Percentiles rank a stretch among this genome's conserved stretches.
phyloP scores from a whole-genome alignment of 1,284 basidiomycete species.

The Inonotus obliquus region DNA sequence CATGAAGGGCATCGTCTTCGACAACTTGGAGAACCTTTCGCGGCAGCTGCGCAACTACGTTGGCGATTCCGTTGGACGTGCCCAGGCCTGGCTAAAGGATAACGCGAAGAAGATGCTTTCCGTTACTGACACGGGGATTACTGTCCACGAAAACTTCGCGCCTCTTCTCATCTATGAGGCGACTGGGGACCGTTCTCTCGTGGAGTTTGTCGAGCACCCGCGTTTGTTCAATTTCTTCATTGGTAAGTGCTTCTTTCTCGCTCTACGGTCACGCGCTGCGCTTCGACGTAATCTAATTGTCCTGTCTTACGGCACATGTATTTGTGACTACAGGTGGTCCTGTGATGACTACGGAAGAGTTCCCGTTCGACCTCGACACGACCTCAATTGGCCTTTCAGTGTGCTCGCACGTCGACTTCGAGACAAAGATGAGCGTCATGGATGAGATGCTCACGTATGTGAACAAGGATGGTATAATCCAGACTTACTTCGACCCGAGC shows the following conservation, averaged over 20 bases:
- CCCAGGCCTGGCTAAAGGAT: slow-evolving; percentile 33
- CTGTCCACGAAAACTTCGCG: slow-evolving; percentile 49
- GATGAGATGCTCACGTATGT: slow-evolving; percentile 49
- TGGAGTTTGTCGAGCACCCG: slow-evolving; percentile 38
- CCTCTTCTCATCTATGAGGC: slow-evolving; percentile 55
- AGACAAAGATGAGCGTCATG: slow-evolving; percentile 40
- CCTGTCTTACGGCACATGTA: background rate
- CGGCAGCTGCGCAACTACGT: slow-evolving; percentile 43
- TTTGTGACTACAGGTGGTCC: background rate
- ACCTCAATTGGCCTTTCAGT: slow-evolving; percentile 46
- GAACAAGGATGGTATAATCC: slow-evolving; percentile 46
- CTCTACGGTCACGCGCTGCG: background rate
- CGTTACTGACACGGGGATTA: slow-evolving; percentile 37
- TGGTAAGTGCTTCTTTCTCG: slow-evolving; percentile 26
- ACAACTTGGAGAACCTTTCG: slow-evolving; percentile 37
- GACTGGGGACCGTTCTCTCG: slow-evolving; percentile 43
- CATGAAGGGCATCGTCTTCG: slow-evolving; percentile 49
- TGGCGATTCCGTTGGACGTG: slow-evolving; percentile 42
- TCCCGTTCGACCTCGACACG: slow-evolving; percentile 48
- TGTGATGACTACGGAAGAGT: slow-evolving; percentile 37
- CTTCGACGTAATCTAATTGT: slow-evolving; percentile 2
- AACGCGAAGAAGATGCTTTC: slow-evolving; percentile 42
- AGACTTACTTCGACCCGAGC: slow-evolving; percentile 50
- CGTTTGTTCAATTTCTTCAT: slow-evolving; percentile 54
- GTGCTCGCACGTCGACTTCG: slow-evolving; percentile 29